Base-by-base conservation (phyloP, 164 flowering plant genomes). In the Protea cynaroides region DNA sequence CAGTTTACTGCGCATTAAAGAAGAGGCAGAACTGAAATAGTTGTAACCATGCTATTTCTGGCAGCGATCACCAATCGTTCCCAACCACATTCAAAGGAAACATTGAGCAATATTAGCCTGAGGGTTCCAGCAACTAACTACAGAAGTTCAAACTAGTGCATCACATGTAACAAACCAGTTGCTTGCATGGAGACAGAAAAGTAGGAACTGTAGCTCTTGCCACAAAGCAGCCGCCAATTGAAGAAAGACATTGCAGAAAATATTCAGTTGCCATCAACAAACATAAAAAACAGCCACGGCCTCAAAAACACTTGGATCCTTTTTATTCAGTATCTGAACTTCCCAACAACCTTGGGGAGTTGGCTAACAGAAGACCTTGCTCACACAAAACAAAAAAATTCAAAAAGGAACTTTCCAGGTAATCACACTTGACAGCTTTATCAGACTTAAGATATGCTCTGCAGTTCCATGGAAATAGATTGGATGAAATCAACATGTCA, bases 41-140 rank as follows among this genome's bases (percentile, higher is more conserved):
- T 15, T 17, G 40, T 46, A 43, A 21, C 67, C 59, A 55, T 29
- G 43, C 55, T 40, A 22, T 11, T 40, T 56, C 61, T 46, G 60
- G 19, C 25, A 56, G 43, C n/a, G 24, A 29, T 5, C 29, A 29
- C 44, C 17, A 46, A 46, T 29, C 15, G 8, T 19, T 25, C n/a
- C 44, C 25, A 24, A 61, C 25, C 65, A 53, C 5, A n/a, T 37
- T 29, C 38, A 43, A 17, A 19, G 38, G 43, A 24, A 57, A 47
- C 68, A 56, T 25, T 25, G 56, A 21, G 55, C 44, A 46, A 43
- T 44, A 44, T 57, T 49, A 58, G 55, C 56, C 46, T 14, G 9
- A 23, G 7, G 7, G 56, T 57, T 23, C 34, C 56, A 46, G 17
- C 25, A 54, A 25, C 47, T 10, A 34, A 25, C 53, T 61, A 46